These are phyloP conservation scores for Gamsiella multidivaricata DNA, from an alignment of 192 early-diverging fungal species.

Conservation along the genomic window DNA sequence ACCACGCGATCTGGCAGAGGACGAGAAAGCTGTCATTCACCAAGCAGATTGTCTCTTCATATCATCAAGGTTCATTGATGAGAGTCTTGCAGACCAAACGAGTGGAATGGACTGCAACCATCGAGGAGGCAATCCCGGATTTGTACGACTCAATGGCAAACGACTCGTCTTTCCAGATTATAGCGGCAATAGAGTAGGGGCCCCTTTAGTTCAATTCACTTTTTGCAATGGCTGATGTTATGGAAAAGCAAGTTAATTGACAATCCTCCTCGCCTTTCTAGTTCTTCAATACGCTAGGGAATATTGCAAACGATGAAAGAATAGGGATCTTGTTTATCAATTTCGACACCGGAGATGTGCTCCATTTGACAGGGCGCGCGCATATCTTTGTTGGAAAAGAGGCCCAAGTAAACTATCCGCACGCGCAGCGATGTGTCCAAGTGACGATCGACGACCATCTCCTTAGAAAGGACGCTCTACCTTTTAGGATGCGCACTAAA, in stretches of 20 bases:
- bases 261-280: not conserved
- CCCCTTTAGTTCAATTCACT: not conserved
- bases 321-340: conserved; percentile 25
- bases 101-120: conserved; percentile 54
- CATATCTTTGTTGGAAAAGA: conserved; percentile 27
- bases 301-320: conserved; percentile 27
- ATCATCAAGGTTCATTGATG: conserved; percentile 33
- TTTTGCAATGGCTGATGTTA: too few relatives aligned
- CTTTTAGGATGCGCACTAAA: conserved; percentile 26
- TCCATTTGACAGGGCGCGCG: conserved; percentile 39
- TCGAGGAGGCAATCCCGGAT: conserved; percentile 46
- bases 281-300: conserved; percentile 52
- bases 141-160: conserved; percentile 6
- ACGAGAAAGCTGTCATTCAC: conserved; percentile 13
- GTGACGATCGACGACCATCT: conserved; percentile 17
- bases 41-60: conserved; percentile 45
- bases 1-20: not conserved
- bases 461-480: conserved; percentile 5
- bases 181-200: conserved; percentile 46
- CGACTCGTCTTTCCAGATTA: conserved; percentile 39
- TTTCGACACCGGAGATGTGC: conserved; percentile 29
- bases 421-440: conserved; percentile 22
- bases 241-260: not conserved
- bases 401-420: conserved; percentile 24
- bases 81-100: conserved; percentile 34